Conservation (phyloP, 495 filamentous ascomycete species). For the Lichina pygmaea region DNA sequence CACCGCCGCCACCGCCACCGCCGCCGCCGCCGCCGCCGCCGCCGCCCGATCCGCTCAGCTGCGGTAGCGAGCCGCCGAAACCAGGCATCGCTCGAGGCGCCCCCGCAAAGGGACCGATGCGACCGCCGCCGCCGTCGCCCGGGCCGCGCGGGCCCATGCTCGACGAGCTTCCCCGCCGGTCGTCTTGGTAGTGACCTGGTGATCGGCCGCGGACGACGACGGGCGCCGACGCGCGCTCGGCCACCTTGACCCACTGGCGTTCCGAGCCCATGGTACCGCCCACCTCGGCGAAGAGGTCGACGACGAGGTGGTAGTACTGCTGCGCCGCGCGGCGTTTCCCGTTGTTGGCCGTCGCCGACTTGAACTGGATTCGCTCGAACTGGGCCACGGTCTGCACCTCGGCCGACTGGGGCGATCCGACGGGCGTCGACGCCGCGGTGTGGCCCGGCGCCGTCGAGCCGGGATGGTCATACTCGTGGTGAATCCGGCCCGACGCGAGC, state of each 20-base stretch:
- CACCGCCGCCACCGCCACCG: too few species aligned
- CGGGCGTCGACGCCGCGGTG: conserved; percentile 14
- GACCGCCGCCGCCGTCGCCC: conserved; percentile 19
- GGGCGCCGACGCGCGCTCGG: conserved; percentile 47
- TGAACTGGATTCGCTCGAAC: conserved; percentile 92
- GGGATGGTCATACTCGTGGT: conserved; percentile 15
- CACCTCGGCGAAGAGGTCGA: conserved; percentile 68
- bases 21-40: too few species aligned
- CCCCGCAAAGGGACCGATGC: neutral
- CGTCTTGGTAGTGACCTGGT: conserved; percentile 79
- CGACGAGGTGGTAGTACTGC: conserved; percentile 79
- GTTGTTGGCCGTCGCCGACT: conserved; percentile 87
- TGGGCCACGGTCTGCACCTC: conserved; percentile 23
- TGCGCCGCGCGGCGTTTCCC: conserved; percentile 77
- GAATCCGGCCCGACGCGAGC: neutral
- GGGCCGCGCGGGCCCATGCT: conserved; percentile 46
- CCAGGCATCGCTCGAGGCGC: too few species aligned
- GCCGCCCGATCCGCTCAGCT: too few species aligned
- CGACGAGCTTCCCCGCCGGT: conserved; percentile 40
- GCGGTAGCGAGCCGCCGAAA: too few species aligned
- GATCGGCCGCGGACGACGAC: conserved; percentile 88
- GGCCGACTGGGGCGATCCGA: conserved; percentile 8
- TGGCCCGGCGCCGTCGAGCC: conserved; percentile 7
- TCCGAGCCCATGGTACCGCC: conserved; percentile 11
- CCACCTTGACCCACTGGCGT: conserved; percentile 45